phyloP scores from a whole-genome alignment of 2,329 filamentous ascomycete genomes.

The Kalmusia sp. region DNA sequence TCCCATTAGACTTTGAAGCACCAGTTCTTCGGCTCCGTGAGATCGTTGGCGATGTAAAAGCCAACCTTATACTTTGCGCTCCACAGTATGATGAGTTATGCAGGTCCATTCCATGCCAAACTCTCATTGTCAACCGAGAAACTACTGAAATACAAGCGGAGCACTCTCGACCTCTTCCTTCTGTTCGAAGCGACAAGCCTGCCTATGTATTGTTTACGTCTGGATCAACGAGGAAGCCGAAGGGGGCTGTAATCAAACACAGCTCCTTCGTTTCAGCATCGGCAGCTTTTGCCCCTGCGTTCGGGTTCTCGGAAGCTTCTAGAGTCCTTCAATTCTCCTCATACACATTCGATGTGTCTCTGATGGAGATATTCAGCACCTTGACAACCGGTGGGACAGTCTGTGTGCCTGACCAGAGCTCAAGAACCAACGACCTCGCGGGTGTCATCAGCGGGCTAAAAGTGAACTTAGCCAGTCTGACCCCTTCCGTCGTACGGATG shows the following conservation, averaged over 20 bases:
- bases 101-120: conserved; percentile 33
- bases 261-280: conserved; percentile 60
- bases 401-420: conserved; percentile 57
- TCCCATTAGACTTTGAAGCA: conserved; percentile 47
- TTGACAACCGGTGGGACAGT: conserved; percentile 56
- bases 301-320: conserved; percentile 57
- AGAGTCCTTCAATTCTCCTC: conserved; percentile 62
- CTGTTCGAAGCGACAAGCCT: conserved; percentile 54
- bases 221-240: conserved; percentile 63
- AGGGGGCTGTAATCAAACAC: conserved; percentile 70
- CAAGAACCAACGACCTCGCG: conserved; percentile 54
- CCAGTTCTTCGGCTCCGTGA: conserved; percentile 44
- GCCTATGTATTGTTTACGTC: conserved; percentile 70
- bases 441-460: conserved; percentile 47
- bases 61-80: conserved; percentile 36
- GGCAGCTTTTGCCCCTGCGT: conserved; percentile 29
- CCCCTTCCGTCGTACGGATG: conserved; percentile 49
- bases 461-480: conserved; percentile 54
- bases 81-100: conserved; percentile 31
- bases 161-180: conserved; percentile 33
- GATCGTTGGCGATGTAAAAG: conserved; percentile 41
- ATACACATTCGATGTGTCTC: conserved; percentile 54
- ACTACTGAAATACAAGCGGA: conserved; percentile 46
- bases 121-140: conserved; percentile 45
- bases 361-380: conserved; percentile 57